These are phyloP conservation scores for Albifimbria verrucaria DNA, from an alignment of 2,329 filamentous ascomycete species.

Conservation along the genomic window DNA sequence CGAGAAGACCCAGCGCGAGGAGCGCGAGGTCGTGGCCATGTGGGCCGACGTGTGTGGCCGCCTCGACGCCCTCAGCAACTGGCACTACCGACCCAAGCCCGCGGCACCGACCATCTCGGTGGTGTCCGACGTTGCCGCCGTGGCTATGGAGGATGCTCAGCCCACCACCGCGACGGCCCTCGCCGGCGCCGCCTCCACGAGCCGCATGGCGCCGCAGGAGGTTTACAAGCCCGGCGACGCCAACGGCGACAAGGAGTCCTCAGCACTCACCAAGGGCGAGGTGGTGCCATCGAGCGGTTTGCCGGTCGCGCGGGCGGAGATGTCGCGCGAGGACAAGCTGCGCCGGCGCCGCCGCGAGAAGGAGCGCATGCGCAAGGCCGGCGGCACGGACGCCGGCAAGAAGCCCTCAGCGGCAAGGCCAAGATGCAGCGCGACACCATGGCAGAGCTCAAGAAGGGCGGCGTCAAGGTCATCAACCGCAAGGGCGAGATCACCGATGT, in stretches of 20 bases:
- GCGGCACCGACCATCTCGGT: slow-evolving; percentile 79
- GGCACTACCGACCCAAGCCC: slow-evolving; percentile 92
- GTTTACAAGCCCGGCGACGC: slow-evolving; percentile 80
- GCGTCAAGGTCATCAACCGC: slow-evolving; percentile 87
- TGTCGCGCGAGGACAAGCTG: slow-evolving; percentile 81
- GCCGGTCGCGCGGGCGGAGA: slow-evolving; percentile 77
- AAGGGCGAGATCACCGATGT: slow-evolving; percentile 83
- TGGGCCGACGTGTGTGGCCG: slow-evolving; percentile 80
- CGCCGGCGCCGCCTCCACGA: slow-evolving; percentile 59
- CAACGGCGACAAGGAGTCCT: slow-evolving; percentile 39
- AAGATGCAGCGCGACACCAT: slow-evolving; percentile 48
- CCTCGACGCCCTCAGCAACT: slow-evolving; percentile 86
- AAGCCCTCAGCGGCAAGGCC: slow-evolving; percentile 53
- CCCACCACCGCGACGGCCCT: slow-evolving; percentile 77
- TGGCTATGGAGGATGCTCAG: slow-evolving; percentile 92
- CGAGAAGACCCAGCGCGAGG: slow-evolving; percentile 77
- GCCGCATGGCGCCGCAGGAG: slow-evolving; percentile 89
- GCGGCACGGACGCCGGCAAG: slow-evolving; percentile 32
- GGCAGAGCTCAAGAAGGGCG: slow-evolving; percentile 73
- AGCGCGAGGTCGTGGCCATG: slow-evolving; percentile 75
- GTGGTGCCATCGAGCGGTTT: slow-evolving; percentile 74
- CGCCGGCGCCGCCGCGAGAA: slow-evolving; percentile 76
- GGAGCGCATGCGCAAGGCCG: slow-evolving; percentile 74
- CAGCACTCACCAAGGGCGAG: slow-evolving; percentile 51
- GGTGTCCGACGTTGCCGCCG: slow-evolving; percentile 84